phyloP scores from a whole-genome alignment of 176 grass and related monocot genomes.

The Lolium rigidum region DNA sequence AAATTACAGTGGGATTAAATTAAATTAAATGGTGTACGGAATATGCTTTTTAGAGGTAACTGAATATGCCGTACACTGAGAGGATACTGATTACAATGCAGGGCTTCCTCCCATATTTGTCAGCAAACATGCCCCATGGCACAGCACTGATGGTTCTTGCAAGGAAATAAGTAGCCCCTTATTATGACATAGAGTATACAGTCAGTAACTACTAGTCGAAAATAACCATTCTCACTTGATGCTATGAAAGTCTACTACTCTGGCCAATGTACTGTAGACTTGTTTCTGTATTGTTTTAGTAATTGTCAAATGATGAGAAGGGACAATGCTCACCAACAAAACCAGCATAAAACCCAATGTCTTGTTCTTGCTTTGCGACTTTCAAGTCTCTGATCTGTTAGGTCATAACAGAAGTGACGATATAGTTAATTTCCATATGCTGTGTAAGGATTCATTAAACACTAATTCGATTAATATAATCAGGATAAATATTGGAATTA shows the following conservation, averaged over 20 bases:
- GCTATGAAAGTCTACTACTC: neutral
- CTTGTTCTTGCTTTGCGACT: constrained; percentile 64
- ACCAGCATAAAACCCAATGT: constrained; percentile 77
- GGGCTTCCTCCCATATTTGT: constrained; percentile 74
- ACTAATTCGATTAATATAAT: neutral
- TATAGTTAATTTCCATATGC: neutral
- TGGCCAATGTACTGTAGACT: neutral
- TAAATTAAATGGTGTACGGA: neutral
- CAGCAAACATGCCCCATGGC: constrained; percentile 75
- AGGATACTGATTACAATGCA: constrained; percentile 64
- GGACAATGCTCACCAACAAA: constrained; percentile 60
- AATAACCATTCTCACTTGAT: neutral
- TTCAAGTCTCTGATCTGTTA: constrained; percentile 72
- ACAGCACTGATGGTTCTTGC: constrained; percentile 63
- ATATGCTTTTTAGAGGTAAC: neutral
- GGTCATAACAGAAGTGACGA: neutral
- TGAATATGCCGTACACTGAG: constrained; percentile 56
- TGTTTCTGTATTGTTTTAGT: neutral
- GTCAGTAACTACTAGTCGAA: neutral
- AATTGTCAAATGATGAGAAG: neutral
- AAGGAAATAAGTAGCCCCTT: constrained; percentile 70
- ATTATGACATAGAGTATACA: constrained; percentile 31
- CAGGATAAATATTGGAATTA: neutral
- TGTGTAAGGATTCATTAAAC: neutral
- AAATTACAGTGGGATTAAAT: neutral